Conservation (phyloP, 306 rosid species). For the Luffa aegyptiaca region DNA sequence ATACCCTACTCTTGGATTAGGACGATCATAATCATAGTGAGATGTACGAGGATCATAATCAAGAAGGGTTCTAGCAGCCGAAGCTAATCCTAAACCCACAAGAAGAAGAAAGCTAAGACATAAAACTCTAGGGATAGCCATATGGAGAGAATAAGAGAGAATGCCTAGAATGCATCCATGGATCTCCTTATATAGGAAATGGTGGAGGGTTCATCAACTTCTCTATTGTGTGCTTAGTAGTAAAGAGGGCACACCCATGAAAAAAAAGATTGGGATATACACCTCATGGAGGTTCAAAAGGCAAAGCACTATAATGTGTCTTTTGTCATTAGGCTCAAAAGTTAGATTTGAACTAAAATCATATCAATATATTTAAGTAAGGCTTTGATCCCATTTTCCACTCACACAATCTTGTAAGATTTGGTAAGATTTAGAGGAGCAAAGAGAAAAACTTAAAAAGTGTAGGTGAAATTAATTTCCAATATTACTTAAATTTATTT, state of each 20-base stretch:
- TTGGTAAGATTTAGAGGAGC: no score
- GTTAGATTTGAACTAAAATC: not conserved
- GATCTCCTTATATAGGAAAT: conserved; percentile 38
- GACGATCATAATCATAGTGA: conserved; percentile 15
- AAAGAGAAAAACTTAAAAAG: no score
- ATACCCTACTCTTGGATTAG: not conserved
- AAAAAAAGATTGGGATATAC: not conserved
- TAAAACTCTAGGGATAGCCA: conserved; percentile 31
- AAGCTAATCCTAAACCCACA: conserved; percentile 38
- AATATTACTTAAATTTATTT: no score
- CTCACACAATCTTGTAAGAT: not conserved
- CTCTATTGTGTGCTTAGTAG: not conserved
- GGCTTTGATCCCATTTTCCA: not conserved
- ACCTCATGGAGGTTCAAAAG: not conserved
- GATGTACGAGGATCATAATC: conserved; percentile 15
- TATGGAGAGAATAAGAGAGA: conserved; percentile 22
- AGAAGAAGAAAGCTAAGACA: conserved; percentile 30
- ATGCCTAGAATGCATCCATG: conserved; percentile 13
- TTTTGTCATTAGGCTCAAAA: not conserved
- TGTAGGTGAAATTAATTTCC: no score
- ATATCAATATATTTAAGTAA: not conserved
- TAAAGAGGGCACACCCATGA: not conserved
- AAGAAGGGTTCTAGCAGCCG: conserved; percentile 50
- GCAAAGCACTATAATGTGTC: not conserved
- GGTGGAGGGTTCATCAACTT: conserved; percentile 15